Evolutionary conservation across 345 rosid genomes (phyloP).

Genomic region (Lepidium aucheri): DNA sequence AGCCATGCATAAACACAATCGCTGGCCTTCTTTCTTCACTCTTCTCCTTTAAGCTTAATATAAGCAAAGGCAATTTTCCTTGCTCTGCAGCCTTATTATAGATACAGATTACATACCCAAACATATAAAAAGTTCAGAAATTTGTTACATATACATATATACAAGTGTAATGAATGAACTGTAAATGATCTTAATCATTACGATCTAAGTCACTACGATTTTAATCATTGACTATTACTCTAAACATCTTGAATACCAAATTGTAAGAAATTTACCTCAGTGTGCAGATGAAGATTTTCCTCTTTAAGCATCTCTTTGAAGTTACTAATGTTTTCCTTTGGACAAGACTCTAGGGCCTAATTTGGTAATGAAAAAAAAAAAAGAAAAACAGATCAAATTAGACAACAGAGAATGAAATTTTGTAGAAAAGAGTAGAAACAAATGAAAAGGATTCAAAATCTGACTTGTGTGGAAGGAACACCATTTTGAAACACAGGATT

Average conservation of each 20-base stretch:
- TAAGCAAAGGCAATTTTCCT: slow-evolving; percentile 62
- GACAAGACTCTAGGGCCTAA: slow-evolving; percentile 75
- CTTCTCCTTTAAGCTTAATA: slow-evolving; percentile 48
- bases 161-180: background rate
- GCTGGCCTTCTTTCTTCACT: slow-evolving; percentile 48
- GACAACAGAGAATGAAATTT: background rate
- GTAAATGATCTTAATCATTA: background rate
- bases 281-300: slow-evolving; percentile 58
- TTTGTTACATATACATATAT: background rate
- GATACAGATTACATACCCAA: slow-evolving; percentile 1
- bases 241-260: too few species aligned
- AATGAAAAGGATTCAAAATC: background rate
- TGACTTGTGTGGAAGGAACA: slow-evolving; percentile 47
- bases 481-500: slow-evolving; percentile 50
- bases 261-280: slow-evolving; percentile 45
- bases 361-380: background rate
- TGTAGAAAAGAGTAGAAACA: background rate
- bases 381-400: background rate
- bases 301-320: slow-evolving; percentile 52
- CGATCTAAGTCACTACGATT: too few species aligned
- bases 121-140: background rate
- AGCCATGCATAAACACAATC: slow-evolving; percentile 80
- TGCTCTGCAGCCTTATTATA: slow-evolving; percentile 61
- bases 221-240: too few species aligned
- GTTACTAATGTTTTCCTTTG: slow-evolving; percentile 39